Evolutionary conservation across 2,329 filamentous ascomycete genomes (phyloP).

Genomic region (Apiospora pterosperma): DNA sequence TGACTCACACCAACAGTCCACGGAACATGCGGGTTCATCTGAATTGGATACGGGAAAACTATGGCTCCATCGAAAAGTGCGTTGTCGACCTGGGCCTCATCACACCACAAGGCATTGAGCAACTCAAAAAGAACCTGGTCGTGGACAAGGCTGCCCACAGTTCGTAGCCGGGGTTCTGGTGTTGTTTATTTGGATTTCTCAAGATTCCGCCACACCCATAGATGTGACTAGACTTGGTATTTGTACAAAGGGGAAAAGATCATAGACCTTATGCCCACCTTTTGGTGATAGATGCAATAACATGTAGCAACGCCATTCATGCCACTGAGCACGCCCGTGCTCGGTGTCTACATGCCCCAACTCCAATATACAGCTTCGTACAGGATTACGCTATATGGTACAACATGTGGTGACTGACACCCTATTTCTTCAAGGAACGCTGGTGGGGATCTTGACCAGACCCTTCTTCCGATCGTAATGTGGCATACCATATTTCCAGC

Average conservation of each 20-base stretch:
- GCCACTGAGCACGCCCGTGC: not conserved
- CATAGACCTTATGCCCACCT: not conserved
- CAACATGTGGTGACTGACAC: constrained; percentile 8
- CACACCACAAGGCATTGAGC: constrained; percentile 47
- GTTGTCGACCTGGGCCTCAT: constrained; percentile 57
- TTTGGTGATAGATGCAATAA: not conserved
- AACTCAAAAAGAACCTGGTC: constrained; percentile 25
- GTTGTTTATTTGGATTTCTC: not conserved
- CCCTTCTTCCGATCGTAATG: constrained; percentile 60
- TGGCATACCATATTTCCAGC: constrained; percentile 63
- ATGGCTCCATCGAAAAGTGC: constrained; percentile 63
- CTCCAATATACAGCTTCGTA: constrained; percentile 7
- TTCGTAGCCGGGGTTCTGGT: not conserved
- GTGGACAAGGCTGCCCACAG: constrained; percentile 15
- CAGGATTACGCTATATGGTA: constrained; percentile 11
- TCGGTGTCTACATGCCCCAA: not conserved
- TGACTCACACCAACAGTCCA: constrained; percentile 27
- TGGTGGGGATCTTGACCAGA: constrained; percentile 65
- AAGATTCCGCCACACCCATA: not conserved
- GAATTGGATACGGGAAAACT: constrained; percentile 53
- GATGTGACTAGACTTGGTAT: not conserved
- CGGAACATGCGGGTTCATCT: constrained; percentile 47
- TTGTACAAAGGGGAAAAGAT: not conserved
- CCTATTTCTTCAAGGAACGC: constrained; percentile 43
- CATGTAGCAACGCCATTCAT: not conserved